These are phyloP conservation scores for Phenoliferia sp. DNA, from an alignment of 1,284 basidiomycete species.

Conservation along the genomic window DNA sequence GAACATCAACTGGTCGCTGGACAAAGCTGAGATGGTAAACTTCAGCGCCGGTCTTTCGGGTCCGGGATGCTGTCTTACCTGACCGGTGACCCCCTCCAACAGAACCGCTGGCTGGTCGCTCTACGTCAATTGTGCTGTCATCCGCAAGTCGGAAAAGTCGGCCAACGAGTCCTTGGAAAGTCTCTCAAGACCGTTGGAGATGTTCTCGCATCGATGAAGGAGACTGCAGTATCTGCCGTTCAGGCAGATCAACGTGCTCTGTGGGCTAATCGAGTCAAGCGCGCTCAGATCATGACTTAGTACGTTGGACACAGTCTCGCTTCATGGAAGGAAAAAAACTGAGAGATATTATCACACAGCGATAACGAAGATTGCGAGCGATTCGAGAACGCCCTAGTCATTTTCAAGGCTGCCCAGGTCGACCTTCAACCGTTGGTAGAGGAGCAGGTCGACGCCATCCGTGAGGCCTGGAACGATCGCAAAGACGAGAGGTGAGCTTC, in stretches of 20 bases:
- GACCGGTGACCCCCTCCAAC: not conserved
- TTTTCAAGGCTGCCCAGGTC: constrained; percentile 14
- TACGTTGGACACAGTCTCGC: not conserved
- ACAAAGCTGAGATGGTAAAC: constrained; percentile 19
- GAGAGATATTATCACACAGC: not conserved
- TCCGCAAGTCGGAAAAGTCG: constrained; percentile 16
- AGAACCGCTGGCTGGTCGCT: constrained; percentile 23
- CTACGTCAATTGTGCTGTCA: constrained; percentile 21
- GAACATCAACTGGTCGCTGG: constrained; percentile 4
- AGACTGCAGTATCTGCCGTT: constrained; percentile 23
- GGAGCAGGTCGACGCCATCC: constrained; percentile 15
- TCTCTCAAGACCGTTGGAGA: constrained; percentile 33
- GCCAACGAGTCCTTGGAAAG: constrained; percentile 12
- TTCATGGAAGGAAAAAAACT: not conserved
- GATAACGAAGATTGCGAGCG: constrained; percentile 33
- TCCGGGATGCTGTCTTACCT: not conserved
- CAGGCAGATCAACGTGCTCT: constrained; percentile 23
- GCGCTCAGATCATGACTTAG: constrained; percentile 29
- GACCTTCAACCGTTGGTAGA: constrained; percentile 20
- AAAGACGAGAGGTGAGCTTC: constrained; percentile 1
- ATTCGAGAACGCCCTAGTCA: constrained; percentile 29
- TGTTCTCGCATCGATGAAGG: constrained; percentile 25
- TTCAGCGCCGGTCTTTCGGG: not conserved
- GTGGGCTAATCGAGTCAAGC: constrained; percentile 13
- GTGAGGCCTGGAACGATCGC: constrained; percentile 6